Evolutionary conservation across 371 early-diverging fungal genomes (phyloP).

Genomic region (Rhizopus delemar): DNA sequence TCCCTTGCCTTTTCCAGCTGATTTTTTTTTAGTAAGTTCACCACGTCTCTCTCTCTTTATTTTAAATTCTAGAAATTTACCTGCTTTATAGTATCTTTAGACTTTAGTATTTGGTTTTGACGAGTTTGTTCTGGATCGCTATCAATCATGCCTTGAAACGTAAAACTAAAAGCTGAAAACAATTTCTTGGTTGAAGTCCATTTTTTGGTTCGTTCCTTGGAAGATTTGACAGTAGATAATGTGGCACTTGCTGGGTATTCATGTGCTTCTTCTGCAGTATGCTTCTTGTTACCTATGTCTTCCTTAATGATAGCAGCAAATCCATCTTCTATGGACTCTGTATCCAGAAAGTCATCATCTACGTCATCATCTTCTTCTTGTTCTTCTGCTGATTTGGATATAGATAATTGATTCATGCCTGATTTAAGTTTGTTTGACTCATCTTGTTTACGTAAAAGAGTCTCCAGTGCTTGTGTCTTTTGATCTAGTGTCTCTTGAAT

Average conservation of each 20-base stretch:
- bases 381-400: neutral
- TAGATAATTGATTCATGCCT: conserved; percentile 44
- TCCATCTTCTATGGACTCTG: conserved; percentile 46
- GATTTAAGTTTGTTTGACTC: conserved; percentile 78
- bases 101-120: conserved; percentile 77
- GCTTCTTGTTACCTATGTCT: conserved; percentile 4
- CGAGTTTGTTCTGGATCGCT: conserved; percentile 90
- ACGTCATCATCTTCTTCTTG: conserved; percentile 5
- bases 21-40: neutral
- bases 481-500: conserved; percentile 67
- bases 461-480: conserved; percentile 63
- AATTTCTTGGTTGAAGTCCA: conserved; percentile 53
- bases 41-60: neutral
- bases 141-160: conserved; percentile 87
- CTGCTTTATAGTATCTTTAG: conserved; percentile 70
- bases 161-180: conserved; percentile 64
- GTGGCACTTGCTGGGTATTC: conserved; percentile 38
- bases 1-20: conserved; percentile 71
- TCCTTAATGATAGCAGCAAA: conserved; percentile 31
- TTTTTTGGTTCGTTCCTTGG: conserved; percentile 45
- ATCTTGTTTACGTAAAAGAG: conserved; percentile 72
- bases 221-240: conserved; percentile 37
- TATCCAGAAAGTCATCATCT: conserved; percentile 28
- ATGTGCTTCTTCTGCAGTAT: neutral
- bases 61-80: conserved; percentile 24